Evolutionary conservation across 2,329 filamentous ascomycete genomes (phyloP).

Genomic region (Graphilbum fragrans): DNA sequence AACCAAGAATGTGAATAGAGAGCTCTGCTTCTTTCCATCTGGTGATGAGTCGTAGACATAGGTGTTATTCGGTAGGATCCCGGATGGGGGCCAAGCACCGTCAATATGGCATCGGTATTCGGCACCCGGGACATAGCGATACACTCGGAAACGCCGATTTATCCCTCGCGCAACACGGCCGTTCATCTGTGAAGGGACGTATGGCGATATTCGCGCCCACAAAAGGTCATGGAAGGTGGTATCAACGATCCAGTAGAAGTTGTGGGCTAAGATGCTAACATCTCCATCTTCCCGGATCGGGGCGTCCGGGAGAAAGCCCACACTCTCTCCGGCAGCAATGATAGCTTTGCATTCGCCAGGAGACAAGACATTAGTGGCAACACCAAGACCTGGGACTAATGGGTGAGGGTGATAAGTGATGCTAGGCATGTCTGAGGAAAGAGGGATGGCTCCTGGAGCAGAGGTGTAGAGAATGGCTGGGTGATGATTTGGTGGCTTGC

Average conservation of each 20-base stretch:
- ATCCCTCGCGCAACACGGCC: constrained; percentile 49
- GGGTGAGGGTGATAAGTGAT: constrained; percentile 49
- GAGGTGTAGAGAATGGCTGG: constrained; percentile 54
- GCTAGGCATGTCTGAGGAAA: constrained; percentile 29
- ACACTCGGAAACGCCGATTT: constrained; percentile 59
- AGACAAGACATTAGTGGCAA: constrained; percentile 49
- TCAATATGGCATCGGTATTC: constrained; percentile 62
- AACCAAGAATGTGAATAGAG: constrained; percentile 56
- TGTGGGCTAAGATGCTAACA: constrained; percentile 54
- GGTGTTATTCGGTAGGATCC: constrained; percentile 40
- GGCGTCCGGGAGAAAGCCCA: constrained; percentile 56
- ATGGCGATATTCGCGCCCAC: constrained; percentile 47
- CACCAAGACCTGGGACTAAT: constrained; percentile 45
- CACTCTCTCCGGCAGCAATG: constrained; percentile 51
- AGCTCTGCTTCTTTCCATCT: constrained; percentile 45
- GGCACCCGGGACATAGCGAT: constrained; percentile 60
- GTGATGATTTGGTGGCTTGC: constrained; percentile 58
- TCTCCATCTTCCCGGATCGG: constrained; percentile 55
- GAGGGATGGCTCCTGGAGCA: constrained; percentile 39
- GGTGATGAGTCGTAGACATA: constrained; percentile 60
- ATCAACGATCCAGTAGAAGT: constrained; percentile 63
- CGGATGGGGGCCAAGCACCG: constrained; percentile 62
- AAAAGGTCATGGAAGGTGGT: constrained; percentile 48
- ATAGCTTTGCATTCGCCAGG: constrained; percentile 52
- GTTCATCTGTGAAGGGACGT: constrained; percentile 41